Evolutionary conservation across 768 basidiomycete genomes (phyloP).

Genomic region (Pholiota conissans): DNA sequence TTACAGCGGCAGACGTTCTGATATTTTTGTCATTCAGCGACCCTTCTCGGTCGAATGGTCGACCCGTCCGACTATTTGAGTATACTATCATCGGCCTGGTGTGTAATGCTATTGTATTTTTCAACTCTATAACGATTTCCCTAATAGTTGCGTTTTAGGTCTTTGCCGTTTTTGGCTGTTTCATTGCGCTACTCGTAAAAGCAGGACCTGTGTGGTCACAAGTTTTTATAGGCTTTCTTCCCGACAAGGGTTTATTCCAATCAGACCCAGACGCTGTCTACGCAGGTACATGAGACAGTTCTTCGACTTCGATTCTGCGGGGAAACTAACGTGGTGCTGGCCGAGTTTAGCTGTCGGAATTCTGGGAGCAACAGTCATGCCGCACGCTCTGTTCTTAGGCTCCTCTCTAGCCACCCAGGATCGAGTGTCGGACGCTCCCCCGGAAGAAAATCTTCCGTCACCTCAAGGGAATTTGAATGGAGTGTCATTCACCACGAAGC

Average conservation of each 20-base stretch:
- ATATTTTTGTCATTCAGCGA: constrained; percentile 63
- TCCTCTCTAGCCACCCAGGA: constrained; percentile 36
- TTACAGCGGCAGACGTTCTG: constrained; percentile 61
- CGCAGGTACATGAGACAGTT: constrained; percentile 36
- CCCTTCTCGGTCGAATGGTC: constrained; percentile 48
- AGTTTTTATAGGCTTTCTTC: constrained; percentile 70
- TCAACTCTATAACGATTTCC: constrained; percentile 16
- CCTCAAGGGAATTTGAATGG: constrained; percentile 3
- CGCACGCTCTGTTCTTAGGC: constrained; percentile 54
- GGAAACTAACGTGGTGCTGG: neutral
- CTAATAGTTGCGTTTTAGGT: constrained; percentile 35
- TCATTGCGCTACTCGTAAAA: constrained; percentile 63
- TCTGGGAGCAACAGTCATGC: constrained; percentile 78
- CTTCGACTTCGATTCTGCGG: neutral
- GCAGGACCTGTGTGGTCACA: constrained; percentile 64
- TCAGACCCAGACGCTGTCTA: constrained; percentile 50
- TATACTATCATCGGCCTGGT: constrained; percentile 51
- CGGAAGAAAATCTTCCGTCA: constrained; percentile 12
- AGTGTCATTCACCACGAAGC: constrained; percentile 10
- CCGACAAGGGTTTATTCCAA: constrained; percentile 51
- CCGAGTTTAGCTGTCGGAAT: constrained; percentile 51
- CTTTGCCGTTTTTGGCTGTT: constrained; percentile 63
- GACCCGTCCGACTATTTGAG: constrained; percentile 62
- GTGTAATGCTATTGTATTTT: constrained; percentile 29
- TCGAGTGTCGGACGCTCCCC: constrained; percentile 28